These are phyloP conservation scores for Penicillium sclerotiorum DNA, from an alignment of 2,329 filamentous ascomycete genomes.

Conservation along the genomic window DNA sequence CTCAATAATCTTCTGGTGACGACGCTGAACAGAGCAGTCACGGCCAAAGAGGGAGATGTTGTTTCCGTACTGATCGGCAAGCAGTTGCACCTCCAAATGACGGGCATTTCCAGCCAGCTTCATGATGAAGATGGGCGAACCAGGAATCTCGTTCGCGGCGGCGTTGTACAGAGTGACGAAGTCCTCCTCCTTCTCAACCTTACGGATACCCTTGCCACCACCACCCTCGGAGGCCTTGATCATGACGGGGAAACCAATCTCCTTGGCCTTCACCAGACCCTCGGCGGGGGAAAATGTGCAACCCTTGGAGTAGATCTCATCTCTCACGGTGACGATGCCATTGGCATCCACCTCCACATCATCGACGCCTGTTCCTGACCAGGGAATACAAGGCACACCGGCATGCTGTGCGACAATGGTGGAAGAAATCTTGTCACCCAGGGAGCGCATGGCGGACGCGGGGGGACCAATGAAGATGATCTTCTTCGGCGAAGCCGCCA, in stretches of 20 bases:
- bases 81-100: constrained; percentile 94
- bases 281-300: constrained; percentile 90
- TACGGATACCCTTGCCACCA: constrained; percentile 98
- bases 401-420: constrained; percentile 99
- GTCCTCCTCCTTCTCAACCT: constrained; percentile 80
- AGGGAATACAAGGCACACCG: constrained; percentile 95
- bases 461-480: constrained; percentile 99
- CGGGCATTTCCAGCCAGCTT: constrained; percentile 95
- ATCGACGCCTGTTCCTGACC: constrained; percentile 92
- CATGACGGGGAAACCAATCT: constrained; percentile 99
- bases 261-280: constrained; percentile 79
- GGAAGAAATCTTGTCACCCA: constrained; percentile 99
- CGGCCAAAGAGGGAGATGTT: constrained; percentile 98
- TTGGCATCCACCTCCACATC: constrained; percentile 75
- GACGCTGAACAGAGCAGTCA: constrained; percentile 97
- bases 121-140: constrained; percentile 99
- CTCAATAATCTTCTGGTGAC: constrained; percentile 99
- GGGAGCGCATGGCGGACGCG: constrained; percentile 96
- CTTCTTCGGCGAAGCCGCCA: constrained; percentile 95
- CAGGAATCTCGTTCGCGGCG: constrained; percentile 94
- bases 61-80: constrained; percentile 99
- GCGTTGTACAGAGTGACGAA: constrained; percentile 91
- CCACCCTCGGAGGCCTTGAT: constrained; percentile 99
- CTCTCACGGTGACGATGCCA: constrained; percentile 89
- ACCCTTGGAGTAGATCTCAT: constrained; percentile 83